phyloP scores from a whole-genome alignment of 75 land plant genomes.

The Sequoia sempervirens region DNA sequence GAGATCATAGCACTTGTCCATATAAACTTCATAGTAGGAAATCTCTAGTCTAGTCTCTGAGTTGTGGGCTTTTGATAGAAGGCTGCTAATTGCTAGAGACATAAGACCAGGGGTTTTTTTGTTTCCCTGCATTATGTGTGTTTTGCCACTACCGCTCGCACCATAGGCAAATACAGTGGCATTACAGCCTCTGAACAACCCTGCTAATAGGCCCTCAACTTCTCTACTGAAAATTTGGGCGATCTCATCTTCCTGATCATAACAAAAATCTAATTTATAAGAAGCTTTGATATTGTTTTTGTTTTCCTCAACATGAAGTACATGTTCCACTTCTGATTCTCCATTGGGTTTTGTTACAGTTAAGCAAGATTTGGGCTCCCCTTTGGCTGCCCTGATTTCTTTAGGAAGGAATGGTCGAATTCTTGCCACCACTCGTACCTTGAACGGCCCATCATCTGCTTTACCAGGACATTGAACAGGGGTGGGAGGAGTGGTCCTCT shows the following conservation, averaged over 20 bases:
- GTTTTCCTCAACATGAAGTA: not conserved
- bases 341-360: conserved; percentile 15
- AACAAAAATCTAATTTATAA: conserved; percentile 21
- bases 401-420: conserved; percentile 64
- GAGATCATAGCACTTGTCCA: conserved; percentile 31
- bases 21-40: conserved; percentile 25
- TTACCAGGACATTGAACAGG: not conserved
- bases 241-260: conserved; percentile 10
- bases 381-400: conserved; percentile 22
- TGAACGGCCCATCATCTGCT: conserved; percentile 15
- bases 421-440: conserved; percentile 63
- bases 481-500: not conserved
- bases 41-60: not conserved
- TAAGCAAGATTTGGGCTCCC: conserved; percentile 30
- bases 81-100: conserved; percentile 8
- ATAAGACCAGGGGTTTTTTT: conserved; percentile 20
- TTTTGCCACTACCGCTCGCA: conserved; percentile 8
- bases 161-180: conserved; percentile 18
- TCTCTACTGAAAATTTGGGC: conserved; percentile 7
- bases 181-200: conserved; percentile 12
- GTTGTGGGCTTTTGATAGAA: conserved; percentile 8
- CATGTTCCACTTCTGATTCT: not conserved
- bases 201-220: conserved; percentile 8
- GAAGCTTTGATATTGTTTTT: not conserved
- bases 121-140: conserved; percentile 13